phyloP scores from a whole-genome alignment of 2,329 filamentous ascomycete species.

The Ascochyta pisi region DNA sequence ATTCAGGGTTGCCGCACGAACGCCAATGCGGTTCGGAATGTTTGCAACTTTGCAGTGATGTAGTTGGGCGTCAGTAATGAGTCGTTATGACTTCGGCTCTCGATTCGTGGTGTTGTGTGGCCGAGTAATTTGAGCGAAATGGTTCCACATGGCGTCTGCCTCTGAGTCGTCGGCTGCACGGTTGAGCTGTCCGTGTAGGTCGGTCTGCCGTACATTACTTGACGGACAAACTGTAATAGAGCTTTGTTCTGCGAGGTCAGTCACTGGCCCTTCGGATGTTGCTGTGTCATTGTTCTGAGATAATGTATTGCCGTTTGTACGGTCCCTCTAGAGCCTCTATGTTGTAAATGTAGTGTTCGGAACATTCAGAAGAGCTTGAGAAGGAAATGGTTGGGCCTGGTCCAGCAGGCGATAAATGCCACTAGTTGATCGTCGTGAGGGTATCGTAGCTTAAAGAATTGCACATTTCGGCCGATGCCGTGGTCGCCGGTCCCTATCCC shows the following conservation, averaged over 20 bases:
- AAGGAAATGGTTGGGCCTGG: constrained; percentile 19
- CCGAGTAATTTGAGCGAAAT: constrained; percentile 16
- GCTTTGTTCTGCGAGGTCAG: not conserved
- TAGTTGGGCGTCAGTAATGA: constrained; percentile 2
- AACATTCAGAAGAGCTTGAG: not conserved
- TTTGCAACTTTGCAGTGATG: not conserved
- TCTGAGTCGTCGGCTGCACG: constrained; percentile 11
- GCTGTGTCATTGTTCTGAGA: not conserved
- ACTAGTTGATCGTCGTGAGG: constrained; percentile 25
- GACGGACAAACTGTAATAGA: constrained; percentile 2
- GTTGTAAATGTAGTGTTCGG: constrained; percentile 11
- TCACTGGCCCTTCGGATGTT: not conserved
- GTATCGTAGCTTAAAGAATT: constrained; percentile 38
- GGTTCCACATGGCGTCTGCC: constrained; percentile 1
- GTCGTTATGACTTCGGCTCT: not conserved
- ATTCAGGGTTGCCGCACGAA: not conserved
- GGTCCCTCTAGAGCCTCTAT: constrained; percentile 33
- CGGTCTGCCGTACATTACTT: not conserved
- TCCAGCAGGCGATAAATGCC: constrained; percentile 32
- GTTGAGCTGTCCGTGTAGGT: not conserved
- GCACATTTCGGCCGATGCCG: constrained; percentile 36
- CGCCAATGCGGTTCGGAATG: not conserved
- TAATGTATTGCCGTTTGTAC: constrained; percentile 28
- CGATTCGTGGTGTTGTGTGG: constrained; percentile 8
- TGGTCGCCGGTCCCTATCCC: constrained; percentile 16